Base-by-base conservation (phyloP, 768 basidiomycete species). In the Kwoniella newhampshirensis region DNA sequence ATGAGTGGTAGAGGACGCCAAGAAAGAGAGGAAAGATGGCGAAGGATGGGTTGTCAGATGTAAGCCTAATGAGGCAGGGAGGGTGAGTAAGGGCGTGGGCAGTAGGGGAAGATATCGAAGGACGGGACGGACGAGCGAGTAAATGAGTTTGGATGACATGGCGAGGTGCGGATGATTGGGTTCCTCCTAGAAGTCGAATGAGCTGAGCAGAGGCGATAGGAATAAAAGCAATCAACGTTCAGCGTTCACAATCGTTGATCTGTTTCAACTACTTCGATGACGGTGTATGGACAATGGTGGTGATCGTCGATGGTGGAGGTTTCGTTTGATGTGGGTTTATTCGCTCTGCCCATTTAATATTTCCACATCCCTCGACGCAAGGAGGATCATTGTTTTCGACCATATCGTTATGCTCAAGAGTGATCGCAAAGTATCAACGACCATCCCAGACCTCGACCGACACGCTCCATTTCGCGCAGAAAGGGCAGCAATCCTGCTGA, bases 1-100 rank as follows among this genome's bases (percentile, higher is more conserved):
- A 41, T 73, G 59, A 4, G 69, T 65, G 15, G 59, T 57, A 8
- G 59, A 51, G 20, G 60, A 50, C 12, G 41, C 25, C 37, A 71
- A 53, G 57, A 55, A 65, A 15, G 62, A 51, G 7, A 43, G 23
- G 13, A 59, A 57, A 4, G 59, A 40, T 2, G 65, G 65, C 1
- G 59, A 59, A 5, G 64, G 52, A 20, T 62, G 47, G 1, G 69
- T 42, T 12, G 61, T 39, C 20, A 51, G 1, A 39, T 68, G 66
- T 1, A 64, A 46, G 5, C 52, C 23, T 26, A 64, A 27, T 9
- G 59, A 30, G 0, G 63, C 59, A 2, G 52, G 27, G 8, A 68
- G 45, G 15, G 66, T 59, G 7, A 62, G 57, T 28, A 62, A 28
- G 5, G 66, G 60, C 20, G 54, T 47, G 7, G 66, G 66, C 6